A percentile compares a stretch with the other conserved stretches of the same genome.
These are phyloP conservation scores for Shiraia sp. DNA, from an alignment of 2,329 filamentous ascomycete species.

Conservation along the genomic window DNA sequence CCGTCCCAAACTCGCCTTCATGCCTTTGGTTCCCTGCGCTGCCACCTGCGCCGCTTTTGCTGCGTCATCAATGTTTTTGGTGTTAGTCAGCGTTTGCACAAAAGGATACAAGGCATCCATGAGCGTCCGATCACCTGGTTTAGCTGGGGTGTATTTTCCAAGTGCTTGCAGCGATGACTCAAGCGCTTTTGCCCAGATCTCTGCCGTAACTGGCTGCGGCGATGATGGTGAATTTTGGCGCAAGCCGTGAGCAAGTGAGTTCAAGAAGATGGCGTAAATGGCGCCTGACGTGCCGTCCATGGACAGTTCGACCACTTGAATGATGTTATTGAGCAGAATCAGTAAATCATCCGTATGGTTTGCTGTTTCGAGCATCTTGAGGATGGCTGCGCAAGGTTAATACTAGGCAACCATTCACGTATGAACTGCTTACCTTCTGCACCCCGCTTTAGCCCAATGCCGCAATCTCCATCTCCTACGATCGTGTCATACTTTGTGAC, in stretches of 20 bases:
- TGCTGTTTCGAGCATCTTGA: constrained; percentile 47
- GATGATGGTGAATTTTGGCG: constrained; percentile 57
- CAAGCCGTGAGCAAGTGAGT: constrained; percentile 74
- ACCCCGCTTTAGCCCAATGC: constrained; percentile 81
- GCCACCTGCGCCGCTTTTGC: constrained; percentile 75
- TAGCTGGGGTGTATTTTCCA: constrained; percentile 83
- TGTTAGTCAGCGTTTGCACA: constrained; percentile 69
- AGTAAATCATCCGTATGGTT: constrained; percentile 61
- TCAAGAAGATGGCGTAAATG: constrained; percentile 86
- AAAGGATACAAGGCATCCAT: constrained; percentile 91
- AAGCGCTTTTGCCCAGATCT: constrained; percentile 69
- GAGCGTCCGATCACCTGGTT: constrained; percentile 85
- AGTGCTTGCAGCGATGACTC: constrained; percentile 66
- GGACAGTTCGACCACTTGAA: constrained; percentile 65
- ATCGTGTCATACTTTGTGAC: constrained; percentile 75
- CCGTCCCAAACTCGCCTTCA: constrained; percentile 85
- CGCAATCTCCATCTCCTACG: constrained; percentile 89
- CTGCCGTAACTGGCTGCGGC: constrained; percentile 50
- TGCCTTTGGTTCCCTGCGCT: constrained; percentile 83
- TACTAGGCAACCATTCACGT: constrained; percentile 31
- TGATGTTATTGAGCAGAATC: constrained; percentile 63
- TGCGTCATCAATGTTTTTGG: constrained; percentile 70
- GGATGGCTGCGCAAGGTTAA: constrained; percentile 43
- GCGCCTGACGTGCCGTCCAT: constrained; percentile 81
- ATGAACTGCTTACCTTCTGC: constrained; percentile 63